Evolutionary conservation across 805 yeast genomes (phyloP).

Genomic region (Saturnispora mendoncae): DNA sequence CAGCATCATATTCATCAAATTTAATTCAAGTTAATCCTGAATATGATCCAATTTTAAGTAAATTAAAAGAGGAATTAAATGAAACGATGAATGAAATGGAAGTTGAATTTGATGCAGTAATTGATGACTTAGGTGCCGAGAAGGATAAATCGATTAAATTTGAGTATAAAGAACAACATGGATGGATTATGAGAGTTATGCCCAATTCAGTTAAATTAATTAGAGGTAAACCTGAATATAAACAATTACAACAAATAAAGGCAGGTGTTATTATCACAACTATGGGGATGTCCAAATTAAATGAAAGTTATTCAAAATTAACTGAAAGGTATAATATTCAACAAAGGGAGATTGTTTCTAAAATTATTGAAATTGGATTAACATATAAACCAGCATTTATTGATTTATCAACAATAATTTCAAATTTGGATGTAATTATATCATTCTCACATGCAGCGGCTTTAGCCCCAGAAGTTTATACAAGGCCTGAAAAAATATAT

Average conservation of each 20-base stretch:
- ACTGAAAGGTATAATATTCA: constrained; percentile 62
- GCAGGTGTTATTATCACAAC: constrained; percentile 95
- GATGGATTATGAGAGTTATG: constrained; percentile 92
- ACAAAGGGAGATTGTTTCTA: constrained; percentile 72
- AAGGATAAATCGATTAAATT: constrained; percentile 81
- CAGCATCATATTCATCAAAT: constrained; percentile 22
- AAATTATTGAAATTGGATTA: constrained; percentile 69
- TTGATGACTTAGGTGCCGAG: constrained; percentile 72
- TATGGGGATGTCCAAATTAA: constrained; percentile 46
- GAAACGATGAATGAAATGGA: constrained; percentile 45
- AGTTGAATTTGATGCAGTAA: constrained; percentile 52
- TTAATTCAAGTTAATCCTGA: constrained; percentile 75
- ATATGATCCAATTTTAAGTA: constrained; percentile 68
- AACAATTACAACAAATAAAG: constrained; percentile 83
- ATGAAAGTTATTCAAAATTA: constrained; percentile 48
- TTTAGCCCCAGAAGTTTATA: constrained; percentile 71
- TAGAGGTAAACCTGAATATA: constrained; percentile 50
- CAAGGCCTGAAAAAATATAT: constrained; percentile 56
- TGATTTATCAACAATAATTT: constrained; percentile 52
- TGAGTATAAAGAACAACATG: constrained; percentile 80
- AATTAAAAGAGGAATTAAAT: constrained; percentile 51
- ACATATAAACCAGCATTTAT: constrained; percentile 77
- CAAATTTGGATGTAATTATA: constrained; percentile 74
- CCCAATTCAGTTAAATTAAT: constrained; percentile 79
- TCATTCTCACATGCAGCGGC: constrained; percentile 80